Conservation (phyloP, 2,329 filamentous ascomycete species). For the Fusarium dimerum region DNA sequence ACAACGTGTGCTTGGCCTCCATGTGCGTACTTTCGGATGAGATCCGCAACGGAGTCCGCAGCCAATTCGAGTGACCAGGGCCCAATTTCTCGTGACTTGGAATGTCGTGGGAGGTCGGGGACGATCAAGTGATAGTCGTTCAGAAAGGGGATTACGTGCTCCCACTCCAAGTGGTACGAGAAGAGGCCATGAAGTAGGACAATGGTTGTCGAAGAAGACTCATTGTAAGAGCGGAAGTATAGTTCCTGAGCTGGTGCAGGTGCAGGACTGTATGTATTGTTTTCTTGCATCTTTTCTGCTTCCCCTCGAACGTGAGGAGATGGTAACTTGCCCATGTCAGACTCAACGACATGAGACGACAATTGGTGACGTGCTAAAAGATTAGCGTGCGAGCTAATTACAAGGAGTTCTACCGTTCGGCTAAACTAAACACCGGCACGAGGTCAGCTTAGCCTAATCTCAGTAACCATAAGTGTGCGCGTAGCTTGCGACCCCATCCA, state of each 20-base stretch:
- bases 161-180: slow-evolving; percentile 37
- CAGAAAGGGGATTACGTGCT: slow-evolving; percentile 36
- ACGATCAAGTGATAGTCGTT: slow-evolving; percentile 41
- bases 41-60: slow-evolving; percentile 35
- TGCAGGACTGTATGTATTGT: too few species aligned
- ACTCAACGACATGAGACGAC: too few species aligned
- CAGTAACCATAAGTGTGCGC: too few species aligned
- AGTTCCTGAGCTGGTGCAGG: slow-evolving; percentile 13
- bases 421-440: too few species aligned
- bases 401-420: too few species aligned
- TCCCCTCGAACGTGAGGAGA: too few species aligned
- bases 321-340: too few species aligned
- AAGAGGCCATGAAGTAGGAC: slow-evolving; percentile 36
- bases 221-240: slow-evolving; percentile 31
- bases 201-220: slow-evolving; percentile 31
- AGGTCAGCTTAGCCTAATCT: too few species aligned
- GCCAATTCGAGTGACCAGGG: slow-evolving; percentile 34
- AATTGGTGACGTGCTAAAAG: too few species aligned
- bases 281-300: too few species aligned
- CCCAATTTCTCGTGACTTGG: slow-evolving; percentile 33
- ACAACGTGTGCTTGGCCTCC: slow-evolving; percentile 40
- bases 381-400: too few species aligned
- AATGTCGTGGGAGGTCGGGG: slow-evolving; percentile 42
- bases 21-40: slow-evolving; percentile 39
- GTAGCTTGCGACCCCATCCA: not conserved